phyloP scores from a whole-genome alignment of 371 early-diverging fungal genomes.

The Rhizomucor pusillus region DNA sequence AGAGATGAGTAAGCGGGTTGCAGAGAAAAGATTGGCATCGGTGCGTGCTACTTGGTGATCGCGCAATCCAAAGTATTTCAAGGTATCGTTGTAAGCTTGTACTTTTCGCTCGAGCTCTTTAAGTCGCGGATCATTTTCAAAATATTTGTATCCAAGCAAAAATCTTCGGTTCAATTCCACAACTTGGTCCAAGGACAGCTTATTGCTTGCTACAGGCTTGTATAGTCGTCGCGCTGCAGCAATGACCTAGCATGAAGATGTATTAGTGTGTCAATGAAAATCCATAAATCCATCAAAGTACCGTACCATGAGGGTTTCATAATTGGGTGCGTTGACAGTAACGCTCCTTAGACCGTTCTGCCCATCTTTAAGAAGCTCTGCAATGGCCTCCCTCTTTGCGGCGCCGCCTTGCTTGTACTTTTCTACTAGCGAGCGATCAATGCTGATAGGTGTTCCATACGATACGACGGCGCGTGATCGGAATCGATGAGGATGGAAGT shows the following conservation, averaged over 20 bases:
- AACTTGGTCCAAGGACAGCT: conserved; percentile 57
- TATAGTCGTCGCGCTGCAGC: conserved; percentile 78
- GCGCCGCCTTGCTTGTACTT: conserved; percentile 70
- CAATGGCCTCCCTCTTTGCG: conserved; percentile 69
- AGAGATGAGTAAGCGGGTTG: conserved; percentile 50
- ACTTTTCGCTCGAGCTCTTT: conserved; percentile 57
- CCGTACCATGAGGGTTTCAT: conserved; percentile 68
- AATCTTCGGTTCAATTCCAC: conserved; percentile 72
- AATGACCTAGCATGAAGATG: conserved; percentile 44
- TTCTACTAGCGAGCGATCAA: conserved; percentile 65
- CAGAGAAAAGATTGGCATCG: conserved; percentile 48
- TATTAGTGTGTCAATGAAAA: conserved; percentile 3
- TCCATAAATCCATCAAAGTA: no score
- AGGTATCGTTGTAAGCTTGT: conserved; percentile 71
- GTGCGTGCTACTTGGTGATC: conserved; percentile 86
- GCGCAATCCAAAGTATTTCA: conserved; percentile 76
- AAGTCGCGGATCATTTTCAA: conserved; percentile 60
- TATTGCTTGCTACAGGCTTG: conserved; percentile 53
- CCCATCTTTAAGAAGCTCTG: conserved; percentile 58
- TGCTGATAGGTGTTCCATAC: conserved; percentile 75
- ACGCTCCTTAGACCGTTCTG: conserved; percentile 68
- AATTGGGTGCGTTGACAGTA: conserved; percentile 83
- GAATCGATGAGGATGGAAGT: conserved; percentile 90
- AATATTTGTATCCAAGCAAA: conserved; percentile 59
- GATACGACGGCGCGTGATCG: conserved; percentile 86